Conservation (phyloP, 345 rosid genomes). For the Citrus sp. region DNA sequence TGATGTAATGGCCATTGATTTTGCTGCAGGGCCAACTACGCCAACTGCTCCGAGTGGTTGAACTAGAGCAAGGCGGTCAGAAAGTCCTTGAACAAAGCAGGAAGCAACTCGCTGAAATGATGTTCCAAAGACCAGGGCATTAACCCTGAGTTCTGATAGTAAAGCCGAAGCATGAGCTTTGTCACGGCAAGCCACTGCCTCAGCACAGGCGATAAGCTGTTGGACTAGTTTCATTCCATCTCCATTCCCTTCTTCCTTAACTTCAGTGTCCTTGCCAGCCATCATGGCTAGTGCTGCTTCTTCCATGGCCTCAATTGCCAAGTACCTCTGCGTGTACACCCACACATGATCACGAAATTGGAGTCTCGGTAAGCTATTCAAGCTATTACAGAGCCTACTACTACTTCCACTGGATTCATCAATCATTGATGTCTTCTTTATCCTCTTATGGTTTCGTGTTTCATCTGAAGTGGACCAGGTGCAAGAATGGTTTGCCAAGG, state of each 20-base stretch:
- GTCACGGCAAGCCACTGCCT: constrained; percentile 61
- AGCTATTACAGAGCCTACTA: constrained; percentile 7
- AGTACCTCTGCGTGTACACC: constrained; percentile 39
- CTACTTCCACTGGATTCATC: constrained; percentile 10
- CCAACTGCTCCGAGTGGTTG: constrained; percentile 38
- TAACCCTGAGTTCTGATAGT: constrained; percentile 35
- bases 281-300: constrained; percentile 32
- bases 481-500: neutral
- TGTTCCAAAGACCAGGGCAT: constrained; percentile 42
- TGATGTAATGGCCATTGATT: neutral
- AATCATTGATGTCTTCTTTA: constrained; percentile 8
- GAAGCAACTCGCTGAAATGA: constrained; percentile 50
- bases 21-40: constrained; percentile 3
- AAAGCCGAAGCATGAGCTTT: constrained; percentile 40
- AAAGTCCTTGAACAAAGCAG: constrained; percentile 46
- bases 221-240: constrained; percentile 47
- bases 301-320: constrained; percentile 46
- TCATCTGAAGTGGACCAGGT: constrained; percentile 10
- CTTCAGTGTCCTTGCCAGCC: constrained; percentile 15
- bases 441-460: constrained; percentile 23
- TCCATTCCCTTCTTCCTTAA: constrained; percentile 16
- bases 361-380: constrained; percentile 22
- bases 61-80: constrained; percentile 39
- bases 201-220: constrained; percentile 51
- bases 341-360: constrained; percentile 44